These are phyloP conservation scores for Cetradonia linearis DNA, from an alignment of 495 filamentous ascomycete genomes.

Conservation along the genomic window DNA sequence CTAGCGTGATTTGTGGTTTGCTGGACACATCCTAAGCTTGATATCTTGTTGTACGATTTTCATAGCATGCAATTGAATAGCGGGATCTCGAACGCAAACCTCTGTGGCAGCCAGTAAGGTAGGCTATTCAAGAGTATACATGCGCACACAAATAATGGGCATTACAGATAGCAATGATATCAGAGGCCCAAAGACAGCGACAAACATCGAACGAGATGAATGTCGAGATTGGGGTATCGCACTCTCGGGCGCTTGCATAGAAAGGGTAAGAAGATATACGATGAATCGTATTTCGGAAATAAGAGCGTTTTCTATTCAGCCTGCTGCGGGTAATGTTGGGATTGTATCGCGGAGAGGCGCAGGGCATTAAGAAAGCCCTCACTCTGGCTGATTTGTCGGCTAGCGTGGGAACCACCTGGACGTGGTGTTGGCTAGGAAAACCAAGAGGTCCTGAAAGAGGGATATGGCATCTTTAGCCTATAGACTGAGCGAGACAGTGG, in stretches of 20 bases:
- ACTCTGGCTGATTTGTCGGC: too few species aligned
- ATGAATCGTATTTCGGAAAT: neutral
- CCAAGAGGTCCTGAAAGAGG: too few species aligned
- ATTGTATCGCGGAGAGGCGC: neutral
- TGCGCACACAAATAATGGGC: neutral
- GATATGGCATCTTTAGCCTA: too few species aligned
- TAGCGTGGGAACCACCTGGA: too few species aligned
- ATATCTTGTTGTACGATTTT: neutral
- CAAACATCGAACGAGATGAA: neutral
- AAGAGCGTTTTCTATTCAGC: conserved; percentile 3
- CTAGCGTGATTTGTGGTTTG: neutral
- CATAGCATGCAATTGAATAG: neutral
- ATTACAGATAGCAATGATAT: neutral
- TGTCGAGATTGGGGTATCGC: neutral
- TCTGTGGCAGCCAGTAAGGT: neutral
- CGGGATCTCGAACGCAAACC: neutral
- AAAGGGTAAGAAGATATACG: neutral
- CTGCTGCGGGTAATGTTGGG: neutral
- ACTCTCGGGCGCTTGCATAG: neutral
- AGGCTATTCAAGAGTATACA: neutral
- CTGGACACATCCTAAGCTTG: neutral
- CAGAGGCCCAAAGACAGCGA: neutral
- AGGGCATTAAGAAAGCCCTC: too few species aligned
- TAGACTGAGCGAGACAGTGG: too few species aligned
- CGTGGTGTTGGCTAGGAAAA: too few species aligned